Base-by-base conservation (phyloP, 495 filamentous ascomycete genomes). In the Penicillium goetzii region DNA sequence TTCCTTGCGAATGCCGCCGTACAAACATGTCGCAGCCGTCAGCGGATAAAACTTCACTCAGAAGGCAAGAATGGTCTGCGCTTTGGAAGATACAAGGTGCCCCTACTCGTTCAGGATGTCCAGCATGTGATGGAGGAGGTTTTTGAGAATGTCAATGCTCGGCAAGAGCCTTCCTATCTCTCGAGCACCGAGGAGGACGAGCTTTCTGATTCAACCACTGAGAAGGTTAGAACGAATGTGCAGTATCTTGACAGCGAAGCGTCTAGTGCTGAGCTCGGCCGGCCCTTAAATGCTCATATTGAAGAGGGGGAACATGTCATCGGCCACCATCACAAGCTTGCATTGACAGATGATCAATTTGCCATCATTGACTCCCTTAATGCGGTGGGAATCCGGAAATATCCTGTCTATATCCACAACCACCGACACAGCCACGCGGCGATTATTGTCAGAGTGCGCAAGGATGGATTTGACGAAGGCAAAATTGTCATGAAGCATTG, bases 331-430 rank as follows among this genome's bases (percentile, higher is more conserved):
- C 92, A 90, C 2, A 92, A 86, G 1, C 80, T 97, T 52, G 92
- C 92, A 32, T 76, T 99, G 49, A 86, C 91, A 2, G 80, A 85
- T 3, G 86, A 86, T 26, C 95, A 99, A 73, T 94, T 96, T 72
- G 78, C 79, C 23, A 97, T 97, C 78, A 89, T 97, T 52, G 77
- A 89, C 19, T 86, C 87, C 17, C 76, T 99, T 63, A 89, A 97
- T 68, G 72, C 78, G 11, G 80, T 96, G 0, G 88, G 89, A 11
- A 93, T 89, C 77, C 84, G 83, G 21, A 97, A 95, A 75, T 94
- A 90, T 75, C 88, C 86, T 0, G 91, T 97, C 4, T 88, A 90
- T 76, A 97, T 99, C 43, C 92, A 96, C 52, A 88, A 92, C 3
- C 83, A 84, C 45, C 72, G 81, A 33, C 93, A 97, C 69, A 90